Evolutionary conservation across 2,329 filamentous ascomycete species (phyloP), one percentile per base, ranked within the genome.

Genomic region (Penicillium decumbens): DNA sequence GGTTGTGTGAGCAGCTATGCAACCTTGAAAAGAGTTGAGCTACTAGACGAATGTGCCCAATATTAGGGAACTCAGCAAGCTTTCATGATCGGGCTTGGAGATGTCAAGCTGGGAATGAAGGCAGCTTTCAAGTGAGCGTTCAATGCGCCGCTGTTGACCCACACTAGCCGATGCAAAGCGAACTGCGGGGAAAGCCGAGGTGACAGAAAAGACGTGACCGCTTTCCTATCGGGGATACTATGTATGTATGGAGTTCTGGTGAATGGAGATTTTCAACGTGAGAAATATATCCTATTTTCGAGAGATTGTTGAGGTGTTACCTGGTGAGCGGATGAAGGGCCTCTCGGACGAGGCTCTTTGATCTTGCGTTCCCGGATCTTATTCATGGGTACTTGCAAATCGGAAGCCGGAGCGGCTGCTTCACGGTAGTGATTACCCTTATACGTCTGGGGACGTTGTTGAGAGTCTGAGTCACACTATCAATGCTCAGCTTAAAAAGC

Each of bases 121-220:
- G 28, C 35, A 46, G 50, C 29, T 25, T 49, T 49, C 28, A 28
- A 33, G 38, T 37, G 15, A 43, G 47, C 56, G 53, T 44, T 39
- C 40, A 41, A 45, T 43, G 42, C 35, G 18, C n/a, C 53, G 48
- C 51, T 41, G 43, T 61, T 63, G 43, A 62, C 66, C 33, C 33
- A 18, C 33, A 37, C 3, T 9, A 37, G 33, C 33, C 66, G 66
- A 68, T 62, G 65, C 61, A 67, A 69, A 67, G 63, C 66, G 66
- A 66, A 61, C 61, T 66, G 65, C 64, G 66, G 65, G 64, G 66
- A 64, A 67, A 57, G 44, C 43, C 49, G 29, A 38, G 32, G 45
- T 18, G 15, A 18, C 52, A 54, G 43, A 49, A 55, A 18, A 50
- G 27, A 41, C 15, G 2, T 8, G 38, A 41, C 47, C 47, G 42